Evolutionary conservation across 2,329 filamentous ascomycete genomes (phyloP), one percentile per base, ranked within the genome.

Genomic region (Hypoxylon sp.): DNA sequence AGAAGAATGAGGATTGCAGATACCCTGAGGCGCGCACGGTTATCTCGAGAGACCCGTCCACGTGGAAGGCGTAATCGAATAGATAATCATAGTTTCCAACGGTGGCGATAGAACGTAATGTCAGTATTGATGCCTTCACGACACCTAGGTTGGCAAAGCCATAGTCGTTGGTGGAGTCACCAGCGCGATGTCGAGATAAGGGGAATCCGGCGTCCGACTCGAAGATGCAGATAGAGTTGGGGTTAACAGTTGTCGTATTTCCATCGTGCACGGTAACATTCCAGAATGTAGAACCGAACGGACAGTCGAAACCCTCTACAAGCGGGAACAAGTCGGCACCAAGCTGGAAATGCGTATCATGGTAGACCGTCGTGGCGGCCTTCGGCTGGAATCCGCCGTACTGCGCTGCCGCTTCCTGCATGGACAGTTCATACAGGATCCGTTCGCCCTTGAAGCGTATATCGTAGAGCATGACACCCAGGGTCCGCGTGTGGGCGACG

Each of bases 381-480:
- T 83, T 82, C 9, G 83, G 83, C 58, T 83, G 78, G 67, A 80
- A 79, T 0, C 83, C 83, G 3, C 82, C 84, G 66, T 87, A 87
- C 62, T 86, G 84, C 3, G 85, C 82, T 25, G 85, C 77, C 0
- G 84, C 85, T 72, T 87, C 85, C 70, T 87, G 84, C 53, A 86
- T 76, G 7, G 81, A 81, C 3, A 87, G 79, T 74, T 87, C 84
- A 70, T 87, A 87, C 49, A 87, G 77, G 46, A 87, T 79, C 1
- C 84, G 78, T 67, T 86, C 80, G 11, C 81, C 82, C 68, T 83
- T 83, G 76, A 84, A 86, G 21, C 79, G 79, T 67, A 87, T 83
- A 69, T 87, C 84, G 70, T 80, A 84, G 11, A 86, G 75, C 67
- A 79, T 80, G 9, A 86, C 68, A 0, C 83, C 85, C 1, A 82